Evolutionary conservation across 345 rosid genomes (phyloP), one percentile per base, ranked within the genome.

Genomic region (Citrus unshiu): DNA sequence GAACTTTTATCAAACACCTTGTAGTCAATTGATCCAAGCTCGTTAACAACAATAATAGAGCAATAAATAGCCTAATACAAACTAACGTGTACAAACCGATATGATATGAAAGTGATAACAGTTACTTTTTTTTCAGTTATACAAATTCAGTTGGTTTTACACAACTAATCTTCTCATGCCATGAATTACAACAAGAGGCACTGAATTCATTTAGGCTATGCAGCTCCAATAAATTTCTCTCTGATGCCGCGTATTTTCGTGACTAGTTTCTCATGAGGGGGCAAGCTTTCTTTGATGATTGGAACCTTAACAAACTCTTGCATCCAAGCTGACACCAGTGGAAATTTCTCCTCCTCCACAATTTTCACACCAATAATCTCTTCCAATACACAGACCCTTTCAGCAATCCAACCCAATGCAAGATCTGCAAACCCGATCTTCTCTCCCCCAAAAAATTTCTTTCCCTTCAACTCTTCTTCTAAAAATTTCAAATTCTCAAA

Each of bases 391-490:
- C 65, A 37, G 43, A 77, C 29, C 78, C 78, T 51, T 64, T 77
- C 67, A n/a, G 78, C 74, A 30, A 84, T 78, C 86, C 87, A 84
- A 14, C 90, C 90, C 2, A 88, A n/a, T 3, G 79, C 86, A 60
- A 85, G 61, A 79, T 88, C 90, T 0, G 66, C 73, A 18, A 82
- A 21, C 19, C 88, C 90, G 9, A 85, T 79, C 75, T 7, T 51
- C 10, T 88, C 88, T 22, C 86, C 90, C 2, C 87, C 83, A 7
- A 84, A 88, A 76, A 82, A 88, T 73, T 76, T 84, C 75, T 84
- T 88, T 30, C 85, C 86, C 39, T 61, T 67, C 14, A 88, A 75
- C 75, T 85, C 79, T 75, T 80, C 86, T 75, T 85, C 88, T 5
- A 84, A 63, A 43, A 78, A 58, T 34, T 72, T 79, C 29, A 85